Percentiles rank a stretch among this genome's conserved stretches.
Conservation (phyloP, 768 basidiomycete genomes). For the Leucosporidium creatinivorum region DNA sequence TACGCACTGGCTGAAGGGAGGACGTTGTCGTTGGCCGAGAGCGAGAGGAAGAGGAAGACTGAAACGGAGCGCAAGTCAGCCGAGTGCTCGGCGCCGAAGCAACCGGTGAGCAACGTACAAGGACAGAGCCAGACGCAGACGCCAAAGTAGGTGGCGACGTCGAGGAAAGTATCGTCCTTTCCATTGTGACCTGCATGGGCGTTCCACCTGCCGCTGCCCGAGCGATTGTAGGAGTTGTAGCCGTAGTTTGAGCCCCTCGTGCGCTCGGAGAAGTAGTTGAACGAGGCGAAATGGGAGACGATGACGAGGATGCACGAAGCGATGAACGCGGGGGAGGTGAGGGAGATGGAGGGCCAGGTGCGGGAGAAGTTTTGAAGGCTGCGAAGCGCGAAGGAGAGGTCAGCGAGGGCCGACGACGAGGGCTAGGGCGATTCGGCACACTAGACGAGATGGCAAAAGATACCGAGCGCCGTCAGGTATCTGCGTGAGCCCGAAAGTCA, state of each 20-base stretch:
- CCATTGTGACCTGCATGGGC: neutral
- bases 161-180: slow-evolving; percentile 41
- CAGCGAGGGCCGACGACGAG: neutral
- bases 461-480: slow-evolving; percentile 65
- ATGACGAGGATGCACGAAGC: slow-evolving; percentile 78
- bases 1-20: slow-evolving; percentile 51
- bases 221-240: slow-evolving; percentile 21
- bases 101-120: too few species aligned
- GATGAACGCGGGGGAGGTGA: slow-evolving; percentile 75
- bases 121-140: slow-evolving; percentile 42
- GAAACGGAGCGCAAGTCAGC: slow-evolving; percentile 52
- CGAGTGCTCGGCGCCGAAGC: neutral
- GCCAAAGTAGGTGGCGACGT: slow-evolving; percentile 50
- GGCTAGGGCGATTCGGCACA: slow-evolving; percentile 47
- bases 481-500: neutral
- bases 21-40: slow-evolving; percentile 95
- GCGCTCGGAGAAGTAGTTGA: slow-evolving; percentile 72
- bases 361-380: slow-evolving; percentile 61
- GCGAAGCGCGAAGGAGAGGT: too few species aligned
- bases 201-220: neutral
- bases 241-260: slow-evolving; percentile 17
- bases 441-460: slow-evolving; percentile 76
- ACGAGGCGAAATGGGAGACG: slow-evolving; percentile 89
- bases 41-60: slow-evolving; percentile 84
- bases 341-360: slow-evolving; percentile 86